A percentile compares a stretch with the other conserved stretches of the same genome.
These are phyloP conservation scores for Colletotrichum higginsianum DNA, from an alignment of 2,329 filamentous ascomycete genomes.

Conservation along the genomic window DNA sequence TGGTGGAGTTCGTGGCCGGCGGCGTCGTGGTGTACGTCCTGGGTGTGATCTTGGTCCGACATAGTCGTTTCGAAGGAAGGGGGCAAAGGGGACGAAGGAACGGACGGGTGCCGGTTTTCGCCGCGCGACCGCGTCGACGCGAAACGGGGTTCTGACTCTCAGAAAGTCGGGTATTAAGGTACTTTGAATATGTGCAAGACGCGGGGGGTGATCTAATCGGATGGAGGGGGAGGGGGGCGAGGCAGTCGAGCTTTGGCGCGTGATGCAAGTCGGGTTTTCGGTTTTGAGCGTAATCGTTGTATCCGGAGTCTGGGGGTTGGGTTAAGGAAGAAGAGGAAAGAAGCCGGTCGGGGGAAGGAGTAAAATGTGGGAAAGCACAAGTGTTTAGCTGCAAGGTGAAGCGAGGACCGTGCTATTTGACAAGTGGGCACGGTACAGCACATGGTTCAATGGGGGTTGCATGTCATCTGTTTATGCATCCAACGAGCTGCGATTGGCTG, in stretches of 20 bases:
- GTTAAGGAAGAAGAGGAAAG: slow-evolving; percentile 41
- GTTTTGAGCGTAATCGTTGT: slow-evolving; percentile 43
- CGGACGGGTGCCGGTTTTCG: not conserved
- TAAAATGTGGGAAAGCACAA: slow-evolving; percentile 32
- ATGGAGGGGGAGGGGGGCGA: slow-evolving; percentile 20
- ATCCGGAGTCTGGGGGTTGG: slow-evolving; percentile 39
- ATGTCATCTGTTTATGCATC: slow-evolving; percentile 31
- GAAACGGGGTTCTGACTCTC: slow-evolving; percentile 2
- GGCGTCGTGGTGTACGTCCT: slow-evolving; percentile 35
- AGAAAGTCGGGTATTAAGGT: slow-evolving; percentile 15
- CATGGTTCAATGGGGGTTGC: slow-evolving; percentile 22
- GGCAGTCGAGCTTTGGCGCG: slow-evolving; percentile 3
- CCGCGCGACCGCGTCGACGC: slow-evolving; percentile 3
- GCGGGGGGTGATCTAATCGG: slow-evolving; percentile 15
- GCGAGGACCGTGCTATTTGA: slow-evolving; percentile 3
- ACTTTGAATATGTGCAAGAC: slow-evolving; percentile 22
- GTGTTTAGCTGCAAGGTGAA: slow-evolving; percentile 29
- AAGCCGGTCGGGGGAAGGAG: slow-evolving; percentile 11
- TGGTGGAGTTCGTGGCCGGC: slow-evolving; percentile 40
- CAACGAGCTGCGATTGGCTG: slow-evolving; percentile 10
- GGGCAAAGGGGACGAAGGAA: not conserved
- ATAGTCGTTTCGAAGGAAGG: slow-evolving; percentile 13
- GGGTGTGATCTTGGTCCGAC: slow-evolving; percentile 40
- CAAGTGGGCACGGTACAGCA: not conserved
- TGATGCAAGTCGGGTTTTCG: slow-evolving; percentile 11